Percentiles rank a stretch among this genome's conserved stretches.
These are phyloP conservation scores for Calonectria pteridis DNA, from an alignment of 2,329 filamentous ascomycete species.

Conservation along the genomic window DNA sequence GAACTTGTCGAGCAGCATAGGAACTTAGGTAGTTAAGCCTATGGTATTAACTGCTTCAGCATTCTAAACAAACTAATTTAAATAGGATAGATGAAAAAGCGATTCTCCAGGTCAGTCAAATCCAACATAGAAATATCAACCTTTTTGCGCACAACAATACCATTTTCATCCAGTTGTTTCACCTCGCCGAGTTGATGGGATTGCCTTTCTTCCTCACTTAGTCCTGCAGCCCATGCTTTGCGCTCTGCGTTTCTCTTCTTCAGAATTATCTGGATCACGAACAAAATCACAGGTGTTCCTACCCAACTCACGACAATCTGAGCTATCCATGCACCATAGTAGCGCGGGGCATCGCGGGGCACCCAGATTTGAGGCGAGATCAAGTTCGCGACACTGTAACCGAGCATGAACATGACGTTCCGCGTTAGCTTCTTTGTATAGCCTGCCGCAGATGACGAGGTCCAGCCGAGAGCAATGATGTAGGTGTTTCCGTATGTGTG, in stretches of 20 bases:
- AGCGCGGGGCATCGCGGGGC: constrained; percentile 41
- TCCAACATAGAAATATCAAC: constrained; percentile 53
- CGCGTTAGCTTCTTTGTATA: constrained; percentile 59
- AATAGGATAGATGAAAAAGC: constrained; percentile 51
- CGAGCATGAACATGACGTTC: constrained; percentile 55
- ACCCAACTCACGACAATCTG: constrained; percentile 49
- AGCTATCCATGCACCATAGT: constrained; percentile 42
- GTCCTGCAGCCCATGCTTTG: constrained; percentile 33
- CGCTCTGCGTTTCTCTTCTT: constrained; percentile 47
- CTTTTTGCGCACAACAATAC: constrained; percentile 44
- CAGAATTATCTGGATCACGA: constrained; percentile 49
- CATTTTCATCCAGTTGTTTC: constrained; percentile 44
- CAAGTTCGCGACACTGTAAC: constrained; percentile 50
- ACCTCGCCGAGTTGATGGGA: constrained; percentile 37
- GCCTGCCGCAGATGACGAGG: constrained; percentile 51
- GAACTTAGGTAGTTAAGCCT: neutral
- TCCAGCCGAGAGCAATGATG: constrained; percentile 51
- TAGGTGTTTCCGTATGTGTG: constrained; percentile 50
- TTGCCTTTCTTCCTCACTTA: constrained; percentile 39
- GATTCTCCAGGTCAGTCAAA: constrained; percentile 55
- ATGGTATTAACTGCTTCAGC: neutral
- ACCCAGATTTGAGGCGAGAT: constrained; percentile 53
- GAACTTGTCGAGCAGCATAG: neutral
- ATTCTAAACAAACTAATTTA: neutral
- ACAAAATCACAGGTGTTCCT: constrained; percentile 49